Base-by-base conservation (phyloP, 108 stramenopile species). In the Mayamaea pseudoterrestris region DNA sequence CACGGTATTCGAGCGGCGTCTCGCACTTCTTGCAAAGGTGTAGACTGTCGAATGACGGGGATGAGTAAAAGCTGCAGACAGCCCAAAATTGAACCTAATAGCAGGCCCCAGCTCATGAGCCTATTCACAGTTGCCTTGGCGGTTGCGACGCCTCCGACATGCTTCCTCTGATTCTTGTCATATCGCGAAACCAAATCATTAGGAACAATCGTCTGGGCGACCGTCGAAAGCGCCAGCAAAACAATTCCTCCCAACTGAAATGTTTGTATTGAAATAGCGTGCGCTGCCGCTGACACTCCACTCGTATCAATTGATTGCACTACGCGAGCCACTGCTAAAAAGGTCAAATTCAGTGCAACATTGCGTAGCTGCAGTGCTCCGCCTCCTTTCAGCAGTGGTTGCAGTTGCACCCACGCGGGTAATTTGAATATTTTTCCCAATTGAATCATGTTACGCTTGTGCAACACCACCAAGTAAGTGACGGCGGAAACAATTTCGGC, bases 241-340 rank as follows among this genome's bases (percentile, higher is more conserved):
- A 85, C 83, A 47, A 93, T 74, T 5, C 86, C 86, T 9, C 86
- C 91, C 47, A 93, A 57, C 52, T 86, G 82, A 44, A 82, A 93
- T n/a, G 72, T 61, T 52, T 93, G 84, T 27, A 89, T 87, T 0
- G 86, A 71, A 57, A 93, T 77, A 17, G 86, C 70, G 56, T 87
- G 79, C 8, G 90, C 90, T 3, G 84, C 80, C 21, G 87, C 82
- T 6, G 83, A 82, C 21, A 81, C 80, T 5, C 90, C 86, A n/a
- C 71, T 73, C 18, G 71, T 14, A 49, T 93, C 91, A 50, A 93
- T 73, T 11, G 71, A 55, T 54, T 93, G 91, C 18, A 84, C 81
- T 3, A 78, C 79, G 17, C 91, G 58, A 12, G 86, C 65, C 20
- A 86, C 86, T 17, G 78, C 72, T 53, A 89, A 50, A 53, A 93